Conservation (phyloP, 1,284 basidiomycete species). For the Rhizoctonia solani region DNA sequence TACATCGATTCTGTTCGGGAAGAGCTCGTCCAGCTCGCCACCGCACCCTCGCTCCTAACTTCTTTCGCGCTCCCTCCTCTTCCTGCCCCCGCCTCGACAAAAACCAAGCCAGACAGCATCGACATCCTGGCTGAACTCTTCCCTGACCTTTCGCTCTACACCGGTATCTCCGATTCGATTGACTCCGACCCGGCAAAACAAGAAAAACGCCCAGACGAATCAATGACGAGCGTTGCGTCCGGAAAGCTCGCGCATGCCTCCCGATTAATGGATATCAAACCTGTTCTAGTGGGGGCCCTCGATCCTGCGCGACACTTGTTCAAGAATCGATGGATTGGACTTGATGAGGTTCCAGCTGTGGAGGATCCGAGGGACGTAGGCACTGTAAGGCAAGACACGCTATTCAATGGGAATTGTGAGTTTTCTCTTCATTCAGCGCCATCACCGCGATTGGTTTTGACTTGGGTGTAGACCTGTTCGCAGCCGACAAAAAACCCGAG, state of each 20-base stretch:
- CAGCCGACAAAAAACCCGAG: constrained; percentile 21
- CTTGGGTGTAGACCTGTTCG: constrained; percentile 4
- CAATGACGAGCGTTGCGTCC: constrained; percentile 42
- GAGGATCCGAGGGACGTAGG: constrained; percentile 47
- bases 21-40: neutral
- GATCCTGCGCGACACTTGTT: constrained; percentile 53
- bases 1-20: constrained; percentile 55
- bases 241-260: constrained; percentile 53
- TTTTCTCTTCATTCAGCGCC: neutral
- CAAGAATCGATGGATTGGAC: constrained; percentile 48
- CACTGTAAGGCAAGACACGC: constrained; percentile 17
- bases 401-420: constrained; percentile 30
- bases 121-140: constrained; percentile 49
- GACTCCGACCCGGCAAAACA: constrained; percentile 44
- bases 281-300: constrained; percentile 57
- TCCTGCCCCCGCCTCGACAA: constrained; percentile 38
- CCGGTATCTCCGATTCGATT: constrained; percentile 42
- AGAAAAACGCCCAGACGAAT: constrained; percentile 54
- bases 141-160: constrained; percentile 54
- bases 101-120: neutral
- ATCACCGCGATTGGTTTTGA: no score
- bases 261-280: constrained; percentile 56
- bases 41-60: neutral
- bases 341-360: constrained; percentile 50
- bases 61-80: constrained; percentile 42